Conservation (phyloP, 2,329 filamentous ascomycete species). For the Phaeophleospora eucalypticola region DNA sequence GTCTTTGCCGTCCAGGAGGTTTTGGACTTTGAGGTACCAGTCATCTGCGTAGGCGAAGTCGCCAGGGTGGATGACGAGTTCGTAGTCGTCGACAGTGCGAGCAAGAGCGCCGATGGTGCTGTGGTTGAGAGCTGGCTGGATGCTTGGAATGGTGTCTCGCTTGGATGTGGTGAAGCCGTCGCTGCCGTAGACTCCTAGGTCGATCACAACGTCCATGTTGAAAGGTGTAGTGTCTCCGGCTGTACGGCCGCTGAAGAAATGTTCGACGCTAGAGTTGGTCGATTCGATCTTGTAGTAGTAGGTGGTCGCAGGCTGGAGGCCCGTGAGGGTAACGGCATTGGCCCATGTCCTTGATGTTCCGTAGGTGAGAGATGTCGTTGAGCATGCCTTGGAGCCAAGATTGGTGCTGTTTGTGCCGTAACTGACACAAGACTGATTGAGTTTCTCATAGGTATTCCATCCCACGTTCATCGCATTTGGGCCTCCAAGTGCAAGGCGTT, state of each 20-base stretch:
- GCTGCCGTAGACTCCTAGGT: slow-evolving; percentile 52
- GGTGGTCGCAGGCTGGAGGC: slow-evolving; percentile 49
- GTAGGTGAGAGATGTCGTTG: slow-evolving; percentile 48
- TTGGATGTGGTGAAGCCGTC: slow-evolving; percentile 54
- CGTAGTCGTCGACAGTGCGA: slow-evolving; percentile 51
- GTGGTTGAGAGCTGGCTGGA: slow-evolving; percentile 54
- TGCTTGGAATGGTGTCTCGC: slow-evolving; percentile 46
- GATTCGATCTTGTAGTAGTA: slow-evolving; percentile 60
- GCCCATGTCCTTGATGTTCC: slow-evolving; percentile 52
- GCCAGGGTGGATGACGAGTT: slow-evolving; percentile 39
- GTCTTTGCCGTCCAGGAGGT: slow-evolving; percentile 46
- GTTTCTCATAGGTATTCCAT: slow-evolving; percentile 54
- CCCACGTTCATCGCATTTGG: slow-evolving; percentile 49
- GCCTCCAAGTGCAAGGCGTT: slow-evolving; percentile 51
- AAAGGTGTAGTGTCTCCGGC: slow-evolving; percentile 56
- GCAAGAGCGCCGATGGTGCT: slow-evolving; percentile 56
- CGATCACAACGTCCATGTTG: slow-evolving; percentile 48
- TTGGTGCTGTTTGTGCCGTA: slow-evolving; percentile 46
- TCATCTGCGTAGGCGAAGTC: slow-evolving; percentile 45
- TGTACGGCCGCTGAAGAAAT: slow-evolving; percentile 52
- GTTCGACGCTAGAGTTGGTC: slow-evolving; percentile 51
- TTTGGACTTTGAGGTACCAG: slow-evolving; percentile 48
- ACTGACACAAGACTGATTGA: slow-evolving; percentile 47
- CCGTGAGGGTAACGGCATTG: slow-evolving; percentile 47
- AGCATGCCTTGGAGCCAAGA: slow-evolving; percentile 44